phyloP scores from a whole-genome alignment of 257 asterid genomes.

The Plantago ovata region DNA sequence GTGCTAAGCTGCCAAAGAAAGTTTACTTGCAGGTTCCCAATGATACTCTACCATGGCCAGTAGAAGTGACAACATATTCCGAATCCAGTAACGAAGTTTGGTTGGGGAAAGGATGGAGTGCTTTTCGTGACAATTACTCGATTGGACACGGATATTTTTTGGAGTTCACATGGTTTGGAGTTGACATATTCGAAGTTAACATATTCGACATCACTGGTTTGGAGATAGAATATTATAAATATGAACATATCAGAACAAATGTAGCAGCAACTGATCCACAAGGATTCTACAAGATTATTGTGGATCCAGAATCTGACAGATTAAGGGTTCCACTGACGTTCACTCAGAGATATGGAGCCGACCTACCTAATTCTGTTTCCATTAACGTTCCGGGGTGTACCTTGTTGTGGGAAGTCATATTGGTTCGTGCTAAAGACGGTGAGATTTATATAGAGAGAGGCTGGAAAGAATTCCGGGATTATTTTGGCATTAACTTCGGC shows the following conservation, averaged over 20 bases:
- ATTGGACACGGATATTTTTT: slow-evolving; percentile 23
- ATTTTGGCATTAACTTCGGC: no score
- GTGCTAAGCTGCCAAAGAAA: slow-evolving; percentile 15
- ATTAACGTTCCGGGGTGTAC: no score
- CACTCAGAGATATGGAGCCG: not conserved
- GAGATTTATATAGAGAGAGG: no score
- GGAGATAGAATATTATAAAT: slow-evolving; percentile 36
- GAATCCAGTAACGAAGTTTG: slow-evolving; percentile 14
- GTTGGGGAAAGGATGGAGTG: slow-evolving; percentile 37
- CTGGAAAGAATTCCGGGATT: no score
- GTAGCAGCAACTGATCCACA: not conserved
- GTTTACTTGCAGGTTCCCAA: slow-evolving; percentile 33
- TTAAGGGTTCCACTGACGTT: not conserved
- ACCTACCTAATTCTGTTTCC: no score
- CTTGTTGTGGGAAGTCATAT: no score
- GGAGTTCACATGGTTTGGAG: slow-evolving; percentile 28
- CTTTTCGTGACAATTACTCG: slow-evolving; percentile 30
- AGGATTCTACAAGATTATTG: no score
- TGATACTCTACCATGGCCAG: slow-evolving; percentile 23
- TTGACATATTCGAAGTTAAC: slow-evolving; percentile 27
- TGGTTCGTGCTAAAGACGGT: no score
- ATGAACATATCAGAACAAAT: slow-evolving; percentile 1
- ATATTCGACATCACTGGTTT: slow-evolving; percentile 31
- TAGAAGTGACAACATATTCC: slow-evolving; percentile 21
- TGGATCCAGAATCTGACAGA: not conserved